Evolutionary conservation across 805 yeast species (phyloP).

Genomic region (Yarrowia keelungensis): DNA sequence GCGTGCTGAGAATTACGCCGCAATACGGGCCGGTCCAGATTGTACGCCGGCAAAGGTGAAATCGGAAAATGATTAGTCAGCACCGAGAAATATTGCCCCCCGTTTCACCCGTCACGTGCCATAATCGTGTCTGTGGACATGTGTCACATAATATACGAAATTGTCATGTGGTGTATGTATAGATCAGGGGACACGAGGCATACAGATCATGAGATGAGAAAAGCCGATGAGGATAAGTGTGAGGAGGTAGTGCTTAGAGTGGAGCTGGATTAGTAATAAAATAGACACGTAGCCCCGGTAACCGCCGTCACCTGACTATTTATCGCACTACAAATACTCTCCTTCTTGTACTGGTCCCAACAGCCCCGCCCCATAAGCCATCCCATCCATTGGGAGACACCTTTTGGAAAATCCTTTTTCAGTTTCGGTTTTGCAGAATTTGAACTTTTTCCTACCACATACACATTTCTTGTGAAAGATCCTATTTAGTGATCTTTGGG

Average conservation of each 20-base stretch:
- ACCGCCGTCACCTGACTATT: too few relatives aligned
- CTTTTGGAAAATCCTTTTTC: constrained; percentile 34
- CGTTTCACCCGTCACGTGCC: background rate
- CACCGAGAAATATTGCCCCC: background rate
- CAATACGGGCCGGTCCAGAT: background rate
- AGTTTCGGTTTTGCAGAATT: constrained; percentile 32
- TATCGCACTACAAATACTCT: too few relatives aligned
- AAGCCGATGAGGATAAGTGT: too few relatives aligned
- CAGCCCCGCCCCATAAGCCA: constrained; percentile 37
- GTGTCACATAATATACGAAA: constrained; percentile 5
- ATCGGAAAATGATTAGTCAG: background rate
- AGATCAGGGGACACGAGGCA: constrained; percentile 9
- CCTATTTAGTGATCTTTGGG: constrained; percentile 39
- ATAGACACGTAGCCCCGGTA: too few relatives aligned
- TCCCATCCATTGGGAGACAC: constrained; percentile 18
- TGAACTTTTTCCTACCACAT: constrained; percentile 38
- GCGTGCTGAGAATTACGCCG: constrained; percentile 7
- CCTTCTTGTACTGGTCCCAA: background rate
- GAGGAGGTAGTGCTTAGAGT: too few relatives aligned
- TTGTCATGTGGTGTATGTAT: constrained; percentile 28
- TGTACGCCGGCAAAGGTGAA: background rate
- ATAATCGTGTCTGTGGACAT: background rate
- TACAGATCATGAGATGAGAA: background rate
- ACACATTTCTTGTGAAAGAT: constrained; percentile 39
- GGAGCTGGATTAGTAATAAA: too few relatives aligned